phyloP scores from a whole-genome alignment of 345 rosid genomes.

The Dovyalis caffra region DNA sequence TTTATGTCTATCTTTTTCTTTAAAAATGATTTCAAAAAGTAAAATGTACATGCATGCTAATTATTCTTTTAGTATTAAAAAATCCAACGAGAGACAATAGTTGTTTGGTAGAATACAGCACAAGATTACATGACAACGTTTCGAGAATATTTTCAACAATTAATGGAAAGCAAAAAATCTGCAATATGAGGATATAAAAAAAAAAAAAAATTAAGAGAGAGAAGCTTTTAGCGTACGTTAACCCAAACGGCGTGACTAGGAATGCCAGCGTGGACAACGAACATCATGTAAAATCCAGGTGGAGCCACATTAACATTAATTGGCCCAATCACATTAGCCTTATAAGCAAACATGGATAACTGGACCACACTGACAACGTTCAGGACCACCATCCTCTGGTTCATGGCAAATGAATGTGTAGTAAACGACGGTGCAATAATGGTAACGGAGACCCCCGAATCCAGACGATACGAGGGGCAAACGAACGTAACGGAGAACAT shows the following conservation, averaged over 20 bases:
- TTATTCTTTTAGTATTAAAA: no score
- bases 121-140: no score
- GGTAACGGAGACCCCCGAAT: conserved; percentile 34
- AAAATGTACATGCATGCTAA: no score
- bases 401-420: conserved; percentile 71
- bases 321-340: conserved; percentile 50
- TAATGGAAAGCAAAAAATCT: no score
- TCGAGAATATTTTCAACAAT: no score
- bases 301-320: conserved; percentile 48
- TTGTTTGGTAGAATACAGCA: neutral
- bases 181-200: neutral
- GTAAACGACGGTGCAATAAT: conserved; percentile 60
- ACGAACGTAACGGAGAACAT: conserved; percentile 40
- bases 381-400: conserved; percentile 61
- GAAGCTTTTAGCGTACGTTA: conserved; percentile 26
- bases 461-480: conserved; percentile 44
- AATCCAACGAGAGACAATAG: neutral
- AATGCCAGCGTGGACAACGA: conserved; percentile 56
- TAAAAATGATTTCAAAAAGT: no score
- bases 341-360: conserved; percentile 41
- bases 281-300: conserved; percentile 72
- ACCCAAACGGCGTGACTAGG: conserved; percentile 70
- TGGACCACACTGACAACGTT: conserved; percentile 37
- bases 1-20: no score
- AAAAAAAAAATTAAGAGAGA: neutral